Conservation (phyloP, 176 grass and related monocot species). For the Canna indica region DNA sequence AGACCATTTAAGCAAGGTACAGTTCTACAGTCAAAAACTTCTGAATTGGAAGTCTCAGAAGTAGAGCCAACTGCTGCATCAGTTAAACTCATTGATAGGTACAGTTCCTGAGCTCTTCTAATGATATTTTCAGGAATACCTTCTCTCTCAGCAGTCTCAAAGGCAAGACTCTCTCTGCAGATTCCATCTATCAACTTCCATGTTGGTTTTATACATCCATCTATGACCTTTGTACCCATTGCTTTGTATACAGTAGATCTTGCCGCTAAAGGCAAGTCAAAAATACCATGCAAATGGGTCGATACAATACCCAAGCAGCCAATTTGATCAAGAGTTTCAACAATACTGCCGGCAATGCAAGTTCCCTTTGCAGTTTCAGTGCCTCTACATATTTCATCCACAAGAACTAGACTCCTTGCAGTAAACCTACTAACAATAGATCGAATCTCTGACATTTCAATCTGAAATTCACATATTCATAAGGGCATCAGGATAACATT, state of each 20-base stretch:
- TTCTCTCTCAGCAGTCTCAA: conserved; percentile 79
- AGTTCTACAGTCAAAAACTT: no score
- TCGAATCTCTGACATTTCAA: conserved; percentile 97
- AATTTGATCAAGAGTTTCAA: conserved; percentile 68
- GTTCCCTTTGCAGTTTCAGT: conserved; percentile 95
- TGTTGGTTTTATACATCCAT: conserved; percentile 60
- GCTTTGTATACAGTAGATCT: conserved; percentile 60
- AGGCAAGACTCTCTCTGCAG: conserved; percentile 85
- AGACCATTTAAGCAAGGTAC: conserved; percentile 17
- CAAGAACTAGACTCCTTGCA: conserved; percentile 58
- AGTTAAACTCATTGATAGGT: conserved; percentile 33
- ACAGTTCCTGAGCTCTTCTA: conserved; percentile 69
- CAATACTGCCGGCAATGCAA: conserved; percentile 89
- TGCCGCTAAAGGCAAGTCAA: conserved; percentile 61
- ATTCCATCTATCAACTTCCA: conserved; percentile 72
- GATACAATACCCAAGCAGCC: conserved; percentile 82
- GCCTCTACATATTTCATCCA: conserved; percentile 94
- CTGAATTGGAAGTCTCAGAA: conserved; percentile 12
- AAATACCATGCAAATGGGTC: conserved; percentile 85
- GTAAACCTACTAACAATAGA: conserved; percentile 60
- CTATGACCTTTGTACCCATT: conserved; percentile 62
- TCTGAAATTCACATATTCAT: conserved; percentile 35
- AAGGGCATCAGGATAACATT: background rate
- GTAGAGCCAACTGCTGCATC: conserved; percentile 1
- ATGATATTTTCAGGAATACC: conserved; percentile 72